A percentile compares a stretch with the other conserved stretches of the same genome.
phyloP scores from a whole-genome alignment of 2,329 filamentous ascomycete species.

The Pyrenophora tritici-repentis region DNA sequence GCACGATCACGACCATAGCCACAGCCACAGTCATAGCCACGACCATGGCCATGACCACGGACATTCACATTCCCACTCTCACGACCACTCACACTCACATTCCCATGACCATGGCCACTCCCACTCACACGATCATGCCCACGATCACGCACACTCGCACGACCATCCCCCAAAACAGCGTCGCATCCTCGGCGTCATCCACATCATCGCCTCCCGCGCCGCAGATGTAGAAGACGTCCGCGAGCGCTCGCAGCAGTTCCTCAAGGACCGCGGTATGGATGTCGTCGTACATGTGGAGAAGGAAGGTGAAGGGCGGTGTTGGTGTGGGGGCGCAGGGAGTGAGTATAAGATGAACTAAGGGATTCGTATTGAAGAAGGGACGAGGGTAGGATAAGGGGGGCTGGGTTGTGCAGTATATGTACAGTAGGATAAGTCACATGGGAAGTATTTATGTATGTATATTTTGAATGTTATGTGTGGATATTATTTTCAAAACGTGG shows the following conservation, averaged over 20 bases:
- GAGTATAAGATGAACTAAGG: conserved; percentile 8
- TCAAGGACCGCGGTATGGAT: conserved; percentile 74
- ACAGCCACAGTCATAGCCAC: conserved; percentile 30
- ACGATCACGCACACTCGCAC: conserved; percentile 44
- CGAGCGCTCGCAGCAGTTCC: conserved; percentile 73
- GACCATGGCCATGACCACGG: conserved; percentile 41
- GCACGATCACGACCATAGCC: conserved; percentile 40
- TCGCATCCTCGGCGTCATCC: conserved; percentile 79
- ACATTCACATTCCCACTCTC: conserved; percentile 24
- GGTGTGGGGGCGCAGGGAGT: conserved; percentile 59
- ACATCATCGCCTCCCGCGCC: conserved; percentile 74
- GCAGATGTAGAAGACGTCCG: conserved; percentile 83
- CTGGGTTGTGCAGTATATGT: too few relatives aligned
- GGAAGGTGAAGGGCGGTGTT: conserved; percentile 73
- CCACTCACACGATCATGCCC: conserved; percentile 10
- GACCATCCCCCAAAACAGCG: conserved; percentile 36
- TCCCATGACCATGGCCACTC: not conserved
- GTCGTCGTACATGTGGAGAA: conserved; percentile 86
- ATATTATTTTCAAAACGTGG: too few relatives aligned
- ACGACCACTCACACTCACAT: conserved; percentile 10
- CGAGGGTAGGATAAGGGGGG: too few relatives aligned
- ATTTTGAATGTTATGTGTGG: too few relatives aligned
- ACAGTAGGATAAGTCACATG: too few relatives aligned
- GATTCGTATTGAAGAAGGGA: too few relatives aligned
- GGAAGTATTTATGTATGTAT: too few relatives aligned